phyloP scores from a whole-genome alignment of 169 alveolate genomes.

The Cytauxzoon felis region DNA sequence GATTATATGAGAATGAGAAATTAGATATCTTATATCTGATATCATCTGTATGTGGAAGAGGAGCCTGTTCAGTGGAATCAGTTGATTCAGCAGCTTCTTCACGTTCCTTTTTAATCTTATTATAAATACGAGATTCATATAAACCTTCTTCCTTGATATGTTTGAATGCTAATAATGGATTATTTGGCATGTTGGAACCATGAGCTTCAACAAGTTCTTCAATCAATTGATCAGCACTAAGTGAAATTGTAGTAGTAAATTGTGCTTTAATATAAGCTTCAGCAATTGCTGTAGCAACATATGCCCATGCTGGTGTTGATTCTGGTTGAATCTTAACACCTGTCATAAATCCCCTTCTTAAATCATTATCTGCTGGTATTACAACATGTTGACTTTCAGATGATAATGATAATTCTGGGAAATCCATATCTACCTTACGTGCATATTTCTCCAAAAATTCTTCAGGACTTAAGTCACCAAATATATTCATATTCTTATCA shows the following conservation, averaged over 20 bases:
- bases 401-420: conserved; percentile 4
- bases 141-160: conserved; percentile 63
- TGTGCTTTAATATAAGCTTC: conserved; percentile 71
- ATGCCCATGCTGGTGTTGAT: conserved; percentile 86
- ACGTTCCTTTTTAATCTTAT: conserved; percentile 31
- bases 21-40: conserved; percentile 12
- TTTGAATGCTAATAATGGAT: conserved; percentile 71
- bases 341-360: conserved; percentile 70
- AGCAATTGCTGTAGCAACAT: conserved; percentile 73
- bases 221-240: conserved; percentile 85
- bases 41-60: conserved; percentile 18
- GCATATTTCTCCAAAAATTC: conserved; percentile 39
- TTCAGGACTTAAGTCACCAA: conserved; percentile 53
- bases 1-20: conserved; percentile 32
- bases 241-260: conserved; percentile 19
- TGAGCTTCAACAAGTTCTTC: conserved; percentile 71
- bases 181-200: conserved; percentile 79
- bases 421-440: neutral
- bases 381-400: conserved; percentile 5
- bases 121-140: conserved; percentile 66
- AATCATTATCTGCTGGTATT: conserved; percentile 51
- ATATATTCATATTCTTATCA: conserved; percentile 44
- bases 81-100: conserved; percentile 9
- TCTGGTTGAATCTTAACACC: conserved; percentile 78
- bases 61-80: conserved; percentile 35